Base-by-base conservation (phyloP, 176 grass and related monocot species). In the Carex kokanica region DNA sequence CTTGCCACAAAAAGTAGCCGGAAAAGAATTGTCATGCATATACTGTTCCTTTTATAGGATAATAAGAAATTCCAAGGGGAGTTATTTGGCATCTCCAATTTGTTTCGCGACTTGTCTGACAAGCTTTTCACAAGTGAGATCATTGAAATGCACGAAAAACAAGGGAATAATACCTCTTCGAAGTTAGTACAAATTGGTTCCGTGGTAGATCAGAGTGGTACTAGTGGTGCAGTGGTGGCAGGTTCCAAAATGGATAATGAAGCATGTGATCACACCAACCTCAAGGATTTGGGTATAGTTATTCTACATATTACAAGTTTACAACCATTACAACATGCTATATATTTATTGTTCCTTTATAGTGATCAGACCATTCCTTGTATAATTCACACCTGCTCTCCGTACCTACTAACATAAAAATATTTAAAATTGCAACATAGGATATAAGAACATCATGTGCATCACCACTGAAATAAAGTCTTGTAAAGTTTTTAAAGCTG, bases 91-190 rank as follows among this genome's bases (percentile, higher is more conserved):
- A 94, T 98, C 73, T 98, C 89, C 84, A 98, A 98, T 88, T 86
- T 98, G 64, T 98, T 98, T 85, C 86, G 84, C 3, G 90, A 98
- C 75, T 75, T 98, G 67, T 98, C 92, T 78, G 92, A 98, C 81
- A 93, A 98, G 87, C 92, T 94, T 83, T 98, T 98, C 60, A 98
- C 92, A 65, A 98, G 95, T 87, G 92, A 94, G 84, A 98, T 98
- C 31, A 91, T 98, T 78, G 95, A 98, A 83, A 98, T 94, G 92
- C 92, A 94, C 84, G 95, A 91, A 79, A 88, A 94, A 64, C 84
- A 94, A 82, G 90, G 80, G 54, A 88, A 90, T 60, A 58, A 27
- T 86, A 81, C 60, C 84, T 36, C 75, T 69, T 29, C 83, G 52
- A 85, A 89, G 81, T 83, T 51, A 29, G 87, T 29, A 74, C 85